Evolutionary conservation across 1,284 basidiomycete genomes (phyloP), one percentile per base, ranked within the genome.

Genomic region (Heterobasidion irregulare): DNA sequence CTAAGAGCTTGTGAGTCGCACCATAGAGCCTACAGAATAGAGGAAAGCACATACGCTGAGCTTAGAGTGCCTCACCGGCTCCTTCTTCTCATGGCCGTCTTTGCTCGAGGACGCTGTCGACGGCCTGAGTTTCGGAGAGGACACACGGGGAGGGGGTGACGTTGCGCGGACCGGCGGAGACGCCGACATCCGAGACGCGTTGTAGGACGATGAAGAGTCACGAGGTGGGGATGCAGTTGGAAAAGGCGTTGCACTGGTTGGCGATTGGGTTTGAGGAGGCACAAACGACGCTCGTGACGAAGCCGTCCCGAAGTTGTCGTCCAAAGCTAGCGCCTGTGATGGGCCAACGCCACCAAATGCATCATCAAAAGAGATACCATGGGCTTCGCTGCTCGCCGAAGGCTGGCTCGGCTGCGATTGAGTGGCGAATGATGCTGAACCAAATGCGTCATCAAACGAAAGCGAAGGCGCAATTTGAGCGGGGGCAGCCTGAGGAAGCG

Each of bases 1-100:
- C 87, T 61, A 15, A 43, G 54, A 62, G 53, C 63, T 47, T 53
- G 52, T 59, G 51, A 60, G 50, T 43, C 45, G 44, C 36, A 46
- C 26, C 38, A 56, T 43, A 32, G 54, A 53, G 32, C 16, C 38
- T 50, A 50, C 49, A 55, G 12, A 50, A 41, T 58, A 53, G 59
- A 45, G 38, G 44, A 56, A 10, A 35, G 19, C 19, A 77, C 85
- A 73, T 72, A 89, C 89, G 62, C 84, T 90, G 55, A 89, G 70
- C 66, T 87, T 89, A 34, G 86, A 88, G 62, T 80, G 79, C 60
- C 80, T 76, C 48, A 76, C 66, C 13, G 76, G 69, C 50, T 77
- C 75, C 41, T 76, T 72, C 57, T 79, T 86, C 61, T 85, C 80
- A 19, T 74, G 67, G n/a, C 48, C 47, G 47, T 83, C 82, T 55